phyloP scores from a whole-genome alignment of 1,139 yeast genomes.

The Sugiyamaella grinbergsii region DNA sequence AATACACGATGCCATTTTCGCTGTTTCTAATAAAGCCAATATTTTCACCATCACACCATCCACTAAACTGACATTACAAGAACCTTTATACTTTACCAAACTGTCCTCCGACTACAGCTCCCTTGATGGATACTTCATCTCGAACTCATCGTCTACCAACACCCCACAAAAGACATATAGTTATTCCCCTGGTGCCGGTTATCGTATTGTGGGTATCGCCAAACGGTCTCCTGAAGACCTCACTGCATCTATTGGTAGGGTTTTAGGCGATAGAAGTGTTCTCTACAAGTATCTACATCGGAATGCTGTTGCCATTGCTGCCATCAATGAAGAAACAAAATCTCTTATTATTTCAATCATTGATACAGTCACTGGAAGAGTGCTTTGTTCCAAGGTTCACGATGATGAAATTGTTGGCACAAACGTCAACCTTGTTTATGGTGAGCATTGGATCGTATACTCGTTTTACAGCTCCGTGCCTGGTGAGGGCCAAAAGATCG shows the following conservation, averaged over 20 bases:
- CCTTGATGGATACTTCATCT: constrained; percentile 19
- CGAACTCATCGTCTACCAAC: neutral
- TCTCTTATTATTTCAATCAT: constrained; percentile 53
- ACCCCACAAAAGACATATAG: constrained; percentile 22
- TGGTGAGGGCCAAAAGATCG: constrained; percentile 58
- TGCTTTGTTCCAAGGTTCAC: constrained; percentile 53
- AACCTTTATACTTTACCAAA: constrained; percentile 7
- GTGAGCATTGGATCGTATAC: constrained; percentile 84
- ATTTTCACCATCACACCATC: constrained; percentile 6
- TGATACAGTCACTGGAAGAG: constrained; percentile 70
- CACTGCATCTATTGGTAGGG: constrained; percentile 68
- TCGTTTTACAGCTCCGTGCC: constrained; percentile 60
- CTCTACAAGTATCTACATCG: constrained; percentile 84
- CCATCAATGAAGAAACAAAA: constrained; percentile 42
- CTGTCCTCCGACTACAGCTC: constrained; percentile 3
- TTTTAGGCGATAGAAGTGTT: constrained; percentile 70
- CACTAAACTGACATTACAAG: neutral
- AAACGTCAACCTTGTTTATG: constrained; percentile 55
- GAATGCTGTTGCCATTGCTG: constrained; percentile 59
- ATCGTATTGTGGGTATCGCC: constrained; percentile 46
- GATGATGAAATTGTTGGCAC: constrained; percentile 44
- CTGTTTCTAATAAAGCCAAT: constrained; percentile 2
- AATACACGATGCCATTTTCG: constrained; percentile 3
- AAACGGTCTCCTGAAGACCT: constrained; percentile 49
- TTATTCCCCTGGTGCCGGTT: constrained; percentile 34